Evolutionary conservation across 2,329 filamentous ascomycete species (phyloP).

Genomic region (Microdochium trichocladiopsis): DNA sequence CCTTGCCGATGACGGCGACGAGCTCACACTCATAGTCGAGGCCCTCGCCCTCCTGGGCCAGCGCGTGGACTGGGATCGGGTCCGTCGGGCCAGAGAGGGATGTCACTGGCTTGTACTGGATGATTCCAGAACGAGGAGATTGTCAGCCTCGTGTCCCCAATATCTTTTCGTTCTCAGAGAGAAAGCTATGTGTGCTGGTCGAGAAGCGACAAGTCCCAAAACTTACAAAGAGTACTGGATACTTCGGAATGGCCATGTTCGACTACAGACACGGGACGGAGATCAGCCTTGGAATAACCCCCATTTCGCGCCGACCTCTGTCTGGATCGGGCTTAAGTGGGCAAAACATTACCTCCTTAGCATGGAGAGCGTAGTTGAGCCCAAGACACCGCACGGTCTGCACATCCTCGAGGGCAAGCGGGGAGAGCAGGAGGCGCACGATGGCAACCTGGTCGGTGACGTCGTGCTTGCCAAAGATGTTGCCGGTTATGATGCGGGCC

Average conservation of each 20-base stretch:
- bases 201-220: no score
- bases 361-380: slow-evolving; percentile 67
- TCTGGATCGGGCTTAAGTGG: no score
- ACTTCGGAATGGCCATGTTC: slow-evolving; percentile 61
- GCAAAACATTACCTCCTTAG: slow-evolving; percentile 60
- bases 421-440: slow-evolving; percentile 51
- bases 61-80: slow-evolving; percentile 55
- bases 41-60: slow-evolving; percentile 59
- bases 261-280: slow-evolving; percentile 27
- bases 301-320: no score
- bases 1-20: slow-evolving; percentile 50
- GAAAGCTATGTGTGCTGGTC: no score
- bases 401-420: slow-evolving; percentile 55
- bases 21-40: slow-evolving; percentile 71
- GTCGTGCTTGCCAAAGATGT: slow-evolving; percentile 57
- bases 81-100: slow-evolving; percentile 58
- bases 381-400: slow-evolving; percentile 63
- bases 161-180: no score
- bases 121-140: no score
- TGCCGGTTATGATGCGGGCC: slow-evolving; percentile 56
- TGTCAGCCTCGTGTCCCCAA: no score
- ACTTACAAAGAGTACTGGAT: slow-evolving; percentile 63
- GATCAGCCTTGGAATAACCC: no score
- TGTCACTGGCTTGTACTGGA: slow-evolving; percentile 62
- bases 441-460: slow-evolving; percentile 56